Evolutionary conservation across 345 rosid species (phyloP), one percentile per base, ranked within the genome.

Genomic region (Aethionema arabicum): DNA sequence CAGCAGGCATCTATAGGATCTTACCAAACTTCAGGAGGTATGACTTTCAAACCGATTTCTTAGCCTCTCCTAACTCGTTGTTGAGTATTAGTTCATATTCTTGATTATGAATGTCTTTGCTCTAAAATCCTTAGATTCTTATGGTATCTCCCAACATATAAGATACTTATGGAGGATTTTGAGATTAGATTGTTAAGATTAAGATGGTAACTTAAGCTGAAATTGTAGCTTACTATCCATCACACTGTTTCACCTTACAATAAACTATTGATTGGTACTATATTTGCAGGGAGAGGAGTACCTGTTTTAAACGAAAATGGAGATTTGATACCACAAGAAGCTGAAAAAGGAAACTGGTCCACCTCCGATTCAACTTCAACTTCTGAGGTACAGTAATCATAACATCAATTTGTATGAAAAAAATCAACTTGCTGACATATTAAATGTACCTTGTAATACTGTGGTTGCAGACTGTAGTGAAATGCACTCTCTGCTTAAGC

Each of bases 231-330:
- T 52, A 7, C 13, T 52, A 3, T 67, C 41, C 45, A 44, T 69
- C 27, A 13, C 27, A 35, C 10, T 52, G 11, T 39, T 32, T 44
- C n/a, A 14, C 30, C 3, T 35, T 49, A 29, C 4, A 6, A 33
- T 33, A 15, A 12, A 38, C 32, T 43, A 13, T 12, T 36, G 27
- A 27, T 35, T 30, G 65, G 52, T 46, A 16, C 47, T 32, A 50
- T 16, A 32, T 48, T 42, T 61, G 53, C 62, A 92, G 98, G 86
- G 47, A 75, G 84, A 77, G 95, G 90, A 49, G 77, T 90, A 73
- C 99, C 96, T 51, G 72, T 90, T 52, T 75, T 93, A 56, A 90
- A 90, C 59, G 99, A 93, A 73, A 95, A 90, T 63, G 96, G 95
- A 57, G 82, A 72, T 69, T 60, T 87, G 77, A 79, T 85, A 35